Evolutionary conservation across 2,329 filamentous ascomycete species (phyloP).

Genomic region (Cordyceps fumosorosea): DNA sequence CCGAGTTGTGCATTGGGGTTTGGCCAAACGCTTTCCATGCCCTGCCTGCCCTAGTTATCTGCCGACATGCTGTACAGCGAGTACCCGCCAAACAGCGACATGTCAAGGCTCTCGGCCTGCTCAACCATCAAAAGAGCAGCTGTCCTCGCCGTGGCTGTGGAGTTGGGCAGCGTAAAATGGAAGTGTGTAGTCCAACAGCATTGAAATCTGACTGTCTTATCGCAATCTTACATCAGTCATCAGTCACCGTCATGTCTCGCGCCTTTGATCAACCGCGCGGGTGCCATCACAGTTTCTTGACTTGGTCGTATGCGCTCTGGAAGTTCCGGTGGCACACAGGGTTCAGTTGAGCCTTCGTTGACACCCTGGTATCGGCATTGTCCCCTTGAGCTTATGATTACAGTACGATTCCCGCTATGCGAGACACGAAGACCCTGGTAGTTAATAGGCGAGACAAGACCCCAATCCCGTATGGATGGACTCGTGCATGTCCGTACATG

Average conservation of each 20-base stretch:
- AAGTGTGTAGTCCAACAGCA: neutral
- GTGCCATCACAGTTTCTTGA: too few species aligned
- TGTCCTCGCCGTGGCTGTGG: too few species aligned
- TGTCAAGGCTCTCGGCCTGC: neutral
- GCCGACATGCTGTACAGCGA: neutral
- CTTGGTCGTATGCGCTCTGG: too few species aligned
- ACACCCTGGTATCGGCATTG: neutral
- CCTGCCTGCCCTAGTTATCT: neutral
- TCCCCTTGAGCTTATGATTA: neutral
- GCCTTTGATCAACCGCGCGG: neutral
- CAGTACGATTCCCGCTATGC: neutral
- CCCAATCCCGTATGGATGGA: neutral
- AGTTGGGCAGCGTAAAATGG: too few species aligned
- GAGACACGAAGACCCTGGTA: neutral
- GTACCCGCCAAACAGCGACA: neutral
- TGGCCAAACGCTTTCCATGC: neutral
- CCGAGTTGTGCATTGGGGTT: neutral
- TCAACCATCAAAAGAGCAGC: neutral
- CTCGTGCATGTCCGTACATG: neutral
- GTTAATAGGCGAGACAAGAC: neutral
- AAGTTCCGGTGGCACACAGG: too few species aligned
- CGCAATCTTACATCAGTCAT: neutral
- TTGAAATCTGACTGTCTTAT: neutral
- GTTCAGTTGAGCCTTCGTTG: too few species aligned
- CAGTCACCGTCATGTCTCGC: neutral